A percentile compares a stretch with the other conserved stretches of the same genome.
phyloP scores from a whole-genome alignment of 805 yeast genomes.

The Yarrowia phangngaensis region DNA sequence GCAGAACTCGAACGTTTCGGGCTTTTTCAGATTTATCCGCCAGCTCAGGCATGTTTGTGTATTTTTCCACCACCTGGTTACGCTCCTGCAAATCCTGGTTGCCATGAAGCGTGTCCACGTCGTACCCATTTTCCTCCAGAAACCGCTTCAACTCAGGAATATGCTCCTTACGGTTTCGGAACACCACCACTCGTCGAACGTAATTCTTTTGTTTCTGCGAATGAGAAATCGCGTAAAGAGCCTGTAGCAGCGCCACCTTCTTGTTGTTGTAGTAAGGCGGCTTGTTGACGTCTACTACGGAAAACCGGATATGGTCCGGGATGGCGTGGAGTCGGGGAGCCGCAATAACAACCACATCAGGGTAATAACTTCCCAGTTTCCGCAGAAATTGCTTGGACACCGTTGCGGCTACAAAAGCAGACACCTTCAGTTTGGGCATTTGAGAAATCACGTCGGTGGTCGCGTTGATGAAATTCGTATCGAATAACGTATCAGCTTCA shows the following conservation, averaged over 20 bases:
- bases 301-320: conserved; percentile 70
- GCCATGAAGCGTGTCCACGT: conserved; percentile 65
- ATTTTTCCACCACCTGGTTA: conserved; percentile 52
- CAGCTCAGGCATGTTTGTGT: conserved; percentile 47
- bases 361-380: conserved; percentile 57
- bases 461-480: conserved; percentile 66
- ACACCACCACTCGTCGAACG: conserved; percentile 77
- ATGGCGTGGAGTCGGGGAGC: conserved; percentile 81
- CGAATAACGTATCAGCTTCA: conserved; percentile 92
- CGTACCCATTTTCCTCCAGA: conserved; percentile 53
- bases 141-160: conserved; percentile 56
- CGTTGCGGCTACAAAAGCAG: conserved; percentile 85
- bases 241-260: conserved; percentile 80
- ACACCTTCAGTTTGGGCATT: conserved; percentile 54
- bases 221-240: conserved; percentile 74
- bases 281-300: conserved; percentile 68
- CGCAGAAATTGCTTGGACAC: conserved; percentile 73
- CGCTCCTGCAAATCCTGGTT: conserved; percentile 61
- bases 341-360: conserved; percentile 59
- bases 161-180: conserved; percentile 70
- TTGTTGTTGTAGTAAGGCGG: conserved; percentile 83
- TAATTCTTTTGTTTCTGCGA: conserved; percentile 76
- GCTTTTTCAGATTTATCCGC: conserved; percentile 29
- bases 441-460: conserved; percentile 54
- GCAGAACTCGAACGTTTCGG: conserved; percentile 57